Percentiles rank a stretch among this genome's conserved stretches.
These are phyloP conservation scores for Sinapis alba DNA, from an alignment of 441 rosid genomes.

Conservation along the genomic window DNA sequence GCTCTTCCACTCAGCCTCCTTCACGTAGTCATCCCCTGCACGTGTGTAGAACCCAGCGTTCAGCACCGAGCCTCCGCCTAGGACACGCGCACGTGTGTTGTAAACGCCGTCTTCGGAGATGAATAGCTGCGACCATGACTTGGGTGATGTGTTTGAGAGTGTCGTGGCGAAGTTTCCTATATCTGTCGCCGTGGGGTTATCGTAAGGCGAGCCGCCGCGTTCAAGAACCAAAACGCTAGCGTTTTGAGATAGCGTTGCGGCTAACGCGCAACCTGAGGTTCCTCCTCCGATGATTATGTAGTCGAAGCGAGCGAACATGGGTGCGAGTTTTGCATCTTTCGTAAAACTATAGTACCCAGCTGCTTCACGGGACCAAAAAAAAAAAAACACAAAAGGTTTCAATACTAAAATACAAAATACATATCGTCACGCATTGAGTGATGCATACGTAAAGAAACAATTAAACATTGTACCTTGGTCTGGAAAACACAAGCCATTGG, in stretches of 20 bases:
- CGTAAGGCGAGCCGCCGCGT: slow-evolving; percentile 59
- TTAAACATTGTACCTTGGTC: slow-evolving; percentile 38
- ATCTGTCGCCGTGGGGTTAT: slow-evolving; percentile 41
- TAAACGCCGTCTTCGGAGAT: slow-evolving; percentile 60
- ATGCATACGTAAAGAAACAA: neutral
- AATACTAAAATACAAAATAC: neutral
- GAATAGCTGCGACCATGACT: slow-evolving; percentile 53
- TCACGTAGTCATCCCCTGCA: slow-evolving; percentile 42
- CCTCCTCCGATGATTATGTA: slow-evolving; percentile 70
- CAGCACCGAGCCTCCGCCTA: slow-evolving; percentile 63
- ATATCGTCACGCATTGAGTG: slow-evolving; percentile 19
- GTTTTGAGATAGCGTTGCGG: slow-evolving; percentile 53
- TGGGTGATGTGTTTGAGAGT: slow-evolving; percentile 40
- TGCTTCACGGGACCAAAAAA: neutral
- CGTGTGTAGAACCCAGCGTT: slow-evolving; percentile 66
- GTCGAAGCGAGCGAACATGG: slow-evolving; percentile 43
- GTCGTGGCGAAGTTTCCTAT: slow-evolving; percentile 41
- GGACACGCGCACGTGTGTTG: slow-evolving; percentile 61
- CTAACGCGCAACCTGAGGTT: slow-evolving; percentile 63
- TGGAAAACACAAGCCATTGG: slow-evolving; percentile 40
- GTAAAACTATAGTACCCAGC: slow-evolving; percentile 51
- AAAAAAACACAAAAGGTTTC: neutral
- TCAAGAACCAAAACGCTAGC: slow-evolving; percentile 56
- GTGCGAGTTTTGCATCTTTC: slow-evolving; percentile 51
- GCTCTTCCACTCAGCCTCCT: slow-evolving; percentile 42